Evolutionary conservation across 352 stramenopile species (phyloP), one percentile per base, ranked within the genome.

Genomic region (Elongisporangium anandrum): DNA sequence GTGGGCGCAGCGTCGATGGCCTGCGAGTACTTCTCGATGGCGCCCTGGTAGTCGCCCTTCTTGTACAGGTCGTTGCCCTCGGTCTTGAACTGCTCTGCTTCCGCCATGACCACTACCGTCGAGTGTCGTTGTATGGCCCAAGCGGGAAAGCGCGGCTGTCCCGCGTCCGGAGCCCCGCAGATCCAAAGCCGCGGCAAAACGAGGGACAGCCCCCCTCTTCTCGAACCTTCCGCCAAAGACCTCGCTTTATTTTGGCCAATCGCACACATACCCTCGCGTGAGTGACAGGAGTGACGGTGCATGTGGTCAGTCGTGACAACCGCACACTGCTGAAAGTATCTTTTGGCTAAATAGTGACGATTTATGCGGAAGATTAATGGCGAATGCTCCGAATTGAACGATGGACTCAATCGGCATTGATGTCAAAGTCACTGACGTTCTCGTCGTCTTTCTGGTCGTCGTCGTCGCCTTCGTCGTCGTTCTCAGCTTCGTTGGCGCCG

Each of bases 41-140:
- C 92, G 60, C 71, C 81, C 51, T 81, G 70, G 68, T 98, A 98
- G 65, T 97, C 84, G 61, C 85, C 84, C 59, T 85, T 84, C 72
- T 96, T 96, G 79, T 97, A 98, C 57, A 94, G 72, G 64, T 96
- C 88, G 64, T 98, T 98, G 56, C 92, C 92, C 66, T 90, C 74
- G 52, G 72, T 64, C 78, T 94, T 94, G 65, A 89, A 94, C 59
- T 90, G 77, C 62, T 94, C 85, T 51, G 84, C 84, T 41, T 41
- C 29, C 29, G 29, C 29, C 29, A 41, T 41, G 29, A 41, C 29
- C 29, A 41, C 29, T 41, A 41, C 29, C 29, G 29, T 22, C 48
- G 48, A 52, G 48, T 52, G 48, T 52, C 48, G 22, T 52, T 52
- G 48, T 26, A 52, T 24, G 29, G 29, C 29, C 29, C 29, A 13